These are phyloP conservation scores for Groenewaldozyma auringiensis DNA, from an alignment of 1,139 yeast species.

Conservation along the genomic window DNA sequence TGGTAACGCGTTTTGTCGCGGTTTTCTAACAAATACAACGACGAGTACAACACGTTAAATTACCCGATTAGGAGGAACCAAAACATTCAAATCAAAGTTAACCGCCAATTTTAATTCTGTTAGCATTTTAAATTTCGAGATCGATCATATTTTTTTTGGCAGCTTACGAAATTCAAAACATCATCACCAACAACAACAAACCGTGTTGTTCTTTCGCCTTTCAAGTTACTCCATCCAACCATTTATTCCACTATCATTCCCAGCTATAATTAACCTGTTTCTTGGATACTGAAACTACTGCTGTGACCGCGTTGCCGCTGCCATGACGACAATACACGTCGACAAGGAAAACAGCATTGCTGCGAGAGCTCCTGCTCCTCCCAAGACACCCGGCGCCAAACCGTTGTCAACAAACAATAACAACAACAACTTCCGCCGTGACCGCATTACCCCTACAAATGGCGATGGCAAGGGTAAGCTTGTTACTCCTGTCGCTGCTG, in stretches of 20 bases:
- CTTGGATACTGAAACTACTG: too few relatives aligned
- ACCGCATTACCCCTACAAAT: conserved; percentile 7
- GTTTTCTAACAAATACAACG: too few relatives aligned
- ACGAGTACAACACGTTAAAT: too few relatives aligned
- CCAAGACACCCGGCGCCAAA: conserved; percentile 3
- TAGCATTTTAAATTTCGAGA: too few relatives aligned
- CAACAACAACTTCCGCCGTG: too few relatives aligned
- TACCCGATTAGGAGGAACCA: not conserved
- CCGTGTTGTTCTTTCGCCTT: not conserved
- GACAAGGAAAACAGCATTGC: conserved; percentile 22
- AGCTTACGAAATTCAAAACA: not conserved
- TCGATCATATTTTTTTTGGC: not conserved
- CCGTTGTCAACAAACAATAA: conserved; percentile 4
- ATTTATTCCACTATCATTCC: not conserved
- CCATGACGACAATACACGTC: conserved; percentile 15
- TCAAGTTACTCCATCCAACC: not conserved
- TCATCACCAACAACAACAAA: too few relatives aligned
- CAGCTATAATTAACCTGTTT: too few relatives aligned
- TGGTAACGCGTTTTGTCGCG: too few relatives aligned
- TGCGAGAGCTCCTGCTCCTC: conserved; percentile 15
- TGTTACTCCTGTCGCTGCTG: conserved; percentile 12
- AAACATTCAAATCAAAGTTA: not conserved
- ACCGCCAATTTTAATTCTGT: too few relatives aligned
- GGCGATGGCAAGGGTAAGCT: not conserved
- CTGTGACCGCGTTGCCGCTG: not conserved